Conservation (phyloP, 768 basidiomycete genomes). For the Lanmaoa pseudosensibilis region DNA sequence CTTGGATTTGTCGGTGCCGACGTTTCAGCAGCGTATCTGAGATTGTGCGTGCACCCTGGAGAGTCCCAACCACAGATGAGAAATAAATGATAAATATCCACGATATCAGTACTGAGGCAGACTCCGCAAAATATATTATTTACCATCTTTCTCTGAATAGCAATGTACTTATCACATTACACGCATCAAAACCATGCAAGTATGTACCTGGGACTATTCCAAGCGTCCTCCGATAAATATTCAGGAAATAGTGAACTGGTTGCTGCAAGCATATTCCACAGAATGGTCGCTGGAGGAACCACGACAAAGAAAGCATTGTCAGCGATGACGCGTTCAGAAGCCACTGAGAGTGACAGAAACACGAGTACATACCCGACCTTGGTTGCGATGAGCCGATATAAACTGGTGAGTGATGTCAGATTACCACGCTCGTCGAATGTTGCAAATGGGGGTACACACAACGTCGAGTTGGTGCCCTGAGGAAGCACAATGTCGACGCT, state of each 20-base stretch:
- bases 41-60: background rate
- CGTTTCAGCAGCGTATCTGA: background rate
- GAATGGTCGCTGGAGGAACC: background rate
- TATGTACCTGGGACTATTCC: background rate
- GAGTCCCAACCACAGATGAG: too few species aligned
- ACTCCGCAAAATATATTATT: too few species aligned
- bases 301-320: background rate
- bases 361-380: background rate
- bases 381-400: background rate
- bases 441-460: background rate
- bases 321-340: background rate
- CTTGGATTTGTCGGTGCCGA: background rate
- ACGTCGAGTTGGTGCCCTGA: rapidly evolving
- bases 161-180: too few species aligned
- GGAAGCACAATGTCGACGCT: background rate
- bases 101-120: too few species aligned
- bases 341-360: background rate
- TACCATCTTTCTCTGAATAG: too few species aligned
- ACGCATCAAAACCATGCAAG: too few species aligned
- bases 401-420: background rate
- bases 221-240: background rate
- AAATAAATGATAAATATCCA: background rate
- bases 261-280: background rate
- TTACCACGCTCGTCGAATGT: background rate
- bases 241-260: background rate